Percentiles rank a stretch among this genome's conserved stretches.
phyloP scores from a whole-genome alignment of 75 land plant species.

The Pinus taeda region DNA sequence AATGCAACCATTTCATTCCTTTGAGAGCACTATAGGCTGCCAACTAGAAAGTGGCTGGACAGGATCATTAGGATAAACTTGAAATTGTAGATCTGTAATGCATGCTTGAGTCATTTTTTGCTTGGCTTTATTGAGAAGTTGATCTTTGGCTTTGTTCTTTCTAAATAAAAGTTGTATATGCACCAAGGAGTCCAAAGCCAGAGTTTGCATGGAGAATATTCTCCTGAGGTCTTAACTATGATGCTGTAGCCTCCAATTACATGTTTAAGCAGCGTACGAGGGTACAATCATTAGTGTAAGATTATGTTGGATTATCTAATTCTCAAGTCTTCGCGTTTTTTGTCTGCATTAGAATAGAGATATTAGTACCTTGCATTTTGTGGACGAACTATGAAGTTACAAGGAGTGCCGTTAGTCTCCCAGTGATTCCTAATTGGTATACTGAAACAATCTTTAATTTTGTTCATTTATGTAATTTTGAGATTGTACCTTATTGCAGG shows the following conservation, averaged over 20 bases:
- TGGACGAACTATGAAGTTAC: neutral
- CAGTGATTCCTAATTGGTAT: neutral
- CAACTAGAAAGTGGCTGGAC: neutral
- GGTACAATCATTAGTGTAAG: neutral
- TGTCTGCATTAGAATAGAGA: neutral
- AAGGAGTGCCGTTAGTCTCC: neutral
- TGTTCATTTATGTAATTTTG: neutral
- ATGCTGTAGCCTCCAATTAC: neutral
- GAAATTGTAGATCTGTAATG: neutral
- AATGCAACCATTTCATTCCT: neutral
- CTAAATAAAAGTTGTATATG: neutral
- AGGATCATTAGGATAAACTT: neutral
- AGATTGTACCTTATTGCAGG: conserved; percentile 30
- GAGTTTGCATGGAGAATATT: neutral
- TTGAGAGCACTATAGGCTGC: neutral
- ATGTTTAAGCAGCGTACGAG: neutral
- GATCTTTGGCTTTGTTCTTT: conserved; percentile 1
- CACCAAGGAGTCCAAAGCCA: neutral
- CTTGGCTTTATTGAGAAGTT: neutral
- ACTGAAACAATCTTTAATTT: neutral
- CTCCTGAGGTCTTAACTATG: no score
- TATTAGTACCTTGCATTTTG: neutral
- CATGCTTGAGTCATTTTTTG: neutral
- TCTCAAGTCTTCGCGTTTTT: neutral
- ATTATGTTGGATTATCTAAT: neutral